These are phyloP conservation scores for Malassezia cuniculi DNA, from an alignment of 1,284 basidiomycete genomes.

Conservation along the genomic window DNA sequence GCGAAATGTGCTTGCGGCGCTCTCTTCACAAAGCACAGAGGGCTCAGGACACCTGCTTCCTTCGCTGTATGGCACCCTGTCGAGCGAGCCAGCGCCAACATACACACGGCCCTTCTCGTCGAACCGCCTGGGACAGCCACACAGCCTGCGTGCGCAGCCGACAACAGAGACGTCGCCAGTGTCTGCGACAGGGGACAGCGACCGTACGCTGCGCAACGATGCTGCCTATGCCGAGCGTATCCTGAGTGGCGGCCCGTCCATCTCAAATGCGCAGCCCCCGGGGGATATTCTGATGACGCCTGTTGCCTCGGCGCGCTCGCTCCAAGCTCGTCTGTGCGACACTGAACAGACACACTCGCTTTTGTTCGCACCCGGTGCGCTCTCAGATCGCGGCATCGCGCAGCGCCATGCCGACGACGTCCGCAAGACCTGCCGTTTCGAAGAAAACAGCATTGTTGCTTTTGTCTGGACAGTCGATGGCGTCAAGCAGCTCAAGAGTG, in stretches of 20 bases:
- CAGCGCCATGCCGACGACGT: too few species aligned
- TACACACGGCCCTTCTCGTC: not conserved
- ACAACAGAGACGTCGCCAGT: not conserved
- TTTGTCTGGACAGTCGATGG: constrained; percentile 37
- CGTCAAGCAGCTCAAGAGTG: constrained; percentile 24
- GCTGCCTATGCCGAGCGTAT: constrained; percentile 7
- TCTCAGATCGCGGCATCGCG: not conserved
- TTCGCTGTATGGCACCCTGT: constrained; percentile 10
- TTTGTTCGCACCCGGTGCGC: constrained; percentile 6
- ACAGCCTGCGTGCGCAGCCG: not conserved
- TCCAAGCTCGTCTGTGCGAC: constrained; percentile 2
- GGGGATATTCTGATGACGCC: constrained; percentile 1
- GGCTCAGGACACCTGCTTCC: constrained; percentile 8
- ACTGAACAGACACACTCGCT: constrained; percentile 7
- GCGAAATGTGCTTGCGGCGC: constrained; percentile 11
- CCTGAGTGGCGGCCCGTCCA: constrained; percentile 7
- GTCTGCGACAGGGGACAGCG: not conserved
- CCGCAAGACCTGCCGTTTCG: constrained; percentile 21
- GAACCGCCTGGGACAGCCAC: not conserved
- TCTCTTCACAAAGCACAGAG: constrained; percentile 1
- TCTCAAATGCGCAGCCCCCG: constrained; percentile 9
- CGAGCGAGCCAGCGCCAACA: constrained; percentile 11
- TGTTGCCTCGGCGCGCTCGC: constrained; percentile 1
- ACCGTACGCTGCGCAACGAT: constrained; percentile 3
- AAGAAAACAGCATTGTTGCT: constrained; percentile 28